A percentile compares a stretch with the other conserved stretches of the same genome.
Evolutionary conservation across 1,284 basidiomycete genomes (phyloP).

Genomic region (Pseudozyma pruni): DNA sequence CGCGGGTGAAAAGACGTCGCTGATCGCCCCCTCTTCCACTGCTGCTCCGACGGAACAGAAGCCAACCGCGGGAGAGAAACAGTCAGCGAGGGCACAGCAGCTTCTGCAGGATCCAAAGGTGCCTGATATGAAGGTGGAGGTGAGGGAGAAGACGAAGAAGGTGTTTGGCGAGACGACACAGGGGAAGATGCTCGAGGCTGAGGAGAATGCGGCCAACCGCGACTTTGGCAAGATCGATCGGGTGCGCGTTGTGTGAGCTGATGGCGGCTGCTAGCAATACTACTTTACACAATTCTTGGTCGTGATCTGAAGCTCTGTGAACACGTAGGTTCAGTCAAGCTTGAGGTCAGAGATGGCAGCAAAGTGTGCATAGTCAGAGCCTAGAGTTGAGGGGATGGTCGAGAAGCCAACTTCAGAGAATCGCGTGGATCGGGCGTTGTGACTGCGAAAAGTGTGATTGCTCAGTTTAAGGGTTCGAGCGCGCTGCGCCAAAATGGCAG

Average conservation of each 20-base stretch:
- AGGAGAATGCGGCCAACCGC: conserved; percentile 36
- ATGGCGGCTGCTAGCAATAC: no score
- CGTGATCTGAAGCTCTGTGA: no score
- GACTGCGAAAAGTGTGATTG: no score
- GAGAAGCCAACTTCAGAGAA: no score
- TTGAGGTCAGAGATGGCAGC: no score
- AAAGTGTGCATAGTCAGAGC: no score
- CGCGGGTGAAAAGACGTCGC: conserved; percentile 28
- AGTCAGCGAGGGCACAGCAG: conserved; percentile 19
- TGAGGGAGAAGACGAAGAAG: conserved; percentile 35
- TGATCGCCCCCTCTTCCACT: conserved; percentile 8
- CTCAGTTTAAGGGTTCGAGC: not conserved
- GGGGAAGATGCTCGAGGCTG: conserved; percentile 29
- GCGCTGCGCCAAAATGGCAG: not conserved
- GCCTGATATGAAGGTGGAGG: conserved; percentile 25
- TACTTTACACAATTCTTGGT: no score
- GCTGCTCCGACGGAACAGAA: not conserved
- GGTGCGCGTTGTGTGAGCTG: conserved; percentile 30
- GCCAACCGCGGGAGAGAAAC: conserved; percentile 30
- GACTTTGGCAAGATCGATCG: conserved; percentile 42
- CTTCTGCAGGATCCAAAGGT: conserved; percentile 32
- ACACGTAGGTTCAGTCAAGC: no score
- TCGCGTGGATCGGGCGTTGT: conserved; percentile 3
- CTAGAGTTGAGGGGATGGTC: no score
- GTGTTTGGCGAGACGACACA: conserved; percentile 29